Base-by-base conservation (phyloP, 2,329 filamentous ascomycete species). In the Fusarium udum region DNA sequence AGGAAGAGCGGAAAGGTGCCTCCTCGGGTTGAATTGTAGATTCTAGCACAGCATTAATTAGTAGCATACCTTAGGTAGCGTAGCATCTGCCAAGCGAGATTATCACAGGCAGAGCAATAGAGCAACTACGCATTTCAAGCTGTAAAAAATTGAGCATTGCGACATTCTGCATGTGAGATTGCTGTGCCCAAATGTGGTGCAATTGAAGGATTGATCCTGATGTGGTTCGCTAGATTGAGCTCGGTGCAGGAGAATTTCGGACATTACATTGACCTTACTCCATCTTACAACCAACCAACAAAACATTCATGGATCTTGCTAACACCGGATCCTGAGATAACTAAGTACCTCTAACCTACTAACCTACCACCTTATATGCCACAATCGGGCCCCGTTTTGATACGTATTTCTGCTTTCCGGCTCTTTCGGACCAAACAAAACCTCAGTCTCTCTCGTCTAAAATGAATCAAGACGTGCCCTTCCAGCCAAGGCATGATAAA, bases 1-100 rank as follows among this genome's bases (percentile, higher is more conserved):
- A 75, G 82, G 36, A 80, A 82, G 75, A 56, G 39, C 80, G 67
- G 62, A 68, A 72, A 66, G 74, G 62, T 40, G 75, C 43, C 70
- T 55, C 62, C 73, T 51, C 78, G 78, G 55, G 69, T 81, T 67
- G 77, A 82, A 64, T 62, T 86, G 71, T 79, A 86, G 79, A 73
- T 42, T n/a, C 40, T n/a, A 42, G 49, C 16, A 26, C 22, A 52
- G 31, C n/a, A 34, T 18, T 28, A 48, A 34, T 18, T 28, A 48
- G 45, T 48, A 52, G 49, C 28, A 49, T 24, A 28, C 26, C 26
- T 28, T 28, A 73, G 49, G n/a, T n/a, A 31, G 45, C 26, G 20
- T 31, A 31, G 31, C 42, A 58, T 42, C 37, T 56, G 42, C 37
- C 39, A 51, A 61, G 26, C 18, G 31, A 37, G 15, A 36, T 36